These are phyloP conservation scores for Radiomyces spectabilis DNA, from an alignment of 192 early-diverging fungal genomes.

Conservation along the genomic window DNA sequence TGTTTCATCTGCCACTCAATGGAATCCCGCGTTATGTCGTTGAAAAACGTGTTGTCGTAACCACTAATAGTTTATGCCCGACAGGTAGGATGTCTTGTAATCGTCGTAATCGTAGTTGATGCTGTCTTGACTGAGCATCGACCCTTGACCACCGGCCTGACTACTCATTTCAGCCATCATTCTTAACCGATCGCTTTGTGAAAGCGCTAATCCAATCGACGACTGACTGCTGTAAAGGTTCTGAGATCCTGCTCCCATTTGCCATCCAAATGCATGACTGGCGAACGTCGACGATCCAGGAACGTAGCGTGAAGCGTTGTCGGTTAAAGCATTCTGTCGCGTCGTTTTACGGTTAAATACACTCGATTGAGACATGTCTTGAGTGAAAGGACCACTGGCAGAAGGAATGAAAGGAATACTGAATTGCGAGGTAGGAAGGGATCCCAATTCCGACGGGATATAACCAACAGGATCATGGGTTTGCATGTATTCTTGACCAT, in stretches of 20 bases:
- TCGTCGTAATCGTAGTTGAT: constrained; percentile 38
- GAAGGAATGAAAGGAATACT: constrained; percentile 45
- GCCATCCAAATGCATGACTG: constrained; percentile 20
- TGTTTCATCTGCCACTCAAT: too few species aligned
- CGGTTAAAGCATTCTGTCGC: not conserved
- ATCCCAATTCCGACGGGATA: constrained; percentile 37
- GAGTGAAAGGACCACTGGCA: constrained; percentile 50
- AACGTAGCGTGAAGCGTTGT: constrained; percentile 14
- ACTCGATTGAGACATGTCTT: constrained; percentile 51
- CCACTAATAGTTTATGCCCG: not conserved
- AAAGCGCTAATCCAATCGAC: constrained; percentile 43
- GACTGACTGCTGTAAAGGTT: constrained; percentile 52
- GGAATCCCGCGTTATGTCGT: too few species aligned
- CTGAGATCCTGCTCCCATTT: constrained; percentile 32
- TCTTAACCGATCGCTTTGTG: constrained; percentile 47
- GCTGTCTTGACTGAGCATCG: constrained; percentile 48
- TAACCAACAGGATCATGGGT: constrained; percentile 43
- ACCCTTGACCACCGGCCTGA: constrained; percentile 21
- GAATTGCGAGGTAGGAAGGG: constrained; percentile 37
- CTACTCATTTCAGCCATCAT: constrained; percentile 37
- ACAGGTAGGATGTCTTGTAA: constrained; percentile 26
- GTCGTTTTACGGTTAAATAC: constrained; percentile 41
- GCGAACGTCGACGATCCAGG: constrained; percentile 28
- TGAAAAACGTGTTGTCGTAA: too few species aligned
- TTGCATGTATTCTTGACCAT: constrained; percentile 41